Evolutionary conservation across 1,139 yeast genomes (phyloP), one percentile per base, ranked within the genome.

Genomic region (Geotrichum citri-aurantii): DNA sequence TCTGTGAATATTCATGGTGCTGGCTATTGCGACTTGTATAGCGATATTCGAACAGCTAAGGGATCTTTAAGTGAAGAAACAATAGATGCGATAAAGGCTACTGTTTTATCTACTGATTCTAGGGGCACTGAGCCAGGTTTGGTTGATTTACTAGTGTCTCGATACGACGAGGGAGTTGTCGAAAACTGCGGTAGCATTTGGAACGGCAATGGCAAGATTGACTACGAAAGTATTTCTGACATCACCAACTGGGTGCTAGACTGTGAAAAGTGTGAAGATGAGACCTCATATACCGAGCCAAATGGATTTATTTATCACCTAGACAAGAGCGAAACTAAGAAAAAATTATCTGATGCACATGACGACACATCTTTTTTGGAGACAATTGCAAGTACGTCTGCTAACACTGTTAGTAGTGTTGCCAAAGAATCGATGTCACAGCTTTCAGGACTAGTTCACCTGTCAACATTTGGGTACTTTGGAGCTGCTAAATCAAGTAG

Each of bases 181-280:
- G 69, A 65, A 49, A 60, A 64, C 50, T 61, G 64, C 23, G 72
- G 72, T 1, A 66, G 69, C 54, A 64, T 68, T 11, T 69, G 69
- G 68, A 50, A 56, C 12, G 66, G 68, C 17, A 55, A 47, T 23
- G 57, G 58, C 1, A 31, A 48, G 1, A 42, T 65, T 3, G 55
- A 59, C 33, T 46, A 55, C 12, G 62, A 57, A 7, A 63, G 68
- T 2, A 44, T 65, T 0, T 61, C 66, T 12, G 72, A 69, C 50
- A 33, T 69, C 19, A 62, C 63, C 1, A 61, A 63, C 12, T 69
- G 72, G 72, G 62, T 66, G 6, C 49, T 57, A 5, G 71, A 67
- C 48, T 69, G 72, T 55, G 65, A 64, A 24, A 49, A 56, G 3
- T 62, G 66, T 50, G 60, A 62, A 46, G 65, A 66, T 48, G 65